Percentiles rank a stretch among this genome's conserved stretches.
phyloP scores from a whole-genome alignment of 345 rosid genomes.

The Populus simonii region DNA sequence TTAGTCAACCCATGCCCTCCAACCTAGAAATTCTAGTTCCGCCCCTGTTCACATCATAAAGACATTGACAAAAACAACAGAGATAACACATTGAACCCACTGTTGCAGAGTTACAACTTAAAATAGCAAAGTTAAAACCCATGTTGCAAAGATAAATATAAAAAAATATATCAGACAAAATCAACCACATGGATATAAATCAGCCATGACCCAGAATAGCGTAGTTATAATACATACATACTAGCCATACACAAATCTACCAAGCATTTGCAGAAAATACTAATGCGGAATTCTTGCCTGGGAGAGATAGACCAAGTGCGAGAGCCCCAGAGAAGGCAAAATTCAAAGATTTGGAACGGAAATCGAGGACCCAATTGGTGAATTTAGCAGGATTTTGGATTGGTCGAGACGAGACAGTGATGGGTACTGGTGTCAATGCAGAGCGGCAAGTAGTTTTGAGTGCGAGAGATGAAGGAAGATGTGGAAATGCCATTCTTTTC shows the following conservation, averaged over 20 bases:
- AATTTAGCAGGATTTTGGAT: constrained; percentile 15
- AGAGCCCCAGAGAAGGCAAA: constrained; percentile 65
- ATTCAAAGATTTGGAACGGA: constrained; percentile 53
- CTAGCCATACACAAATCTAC: background rate
- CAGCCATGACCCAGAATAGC: background rate
- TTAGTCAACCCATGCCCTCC: too few species aligned
- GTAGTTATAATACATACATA: background rate
- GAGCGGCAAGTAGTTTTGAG: constrained; percentile 11
- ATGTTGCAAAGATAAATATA: background rate
- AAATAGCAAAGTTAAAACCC: background rate
- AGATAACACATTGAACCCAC: background rate
- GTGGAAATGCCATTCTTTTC: constrained; percentile 33
- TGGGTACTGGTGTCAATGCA: constrained; percentile 6
- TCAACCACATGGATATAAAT: background rate
- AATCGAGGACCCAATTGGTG: constrained; percentile 36
- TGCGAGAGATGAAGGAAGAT: constrained; percentile 21
- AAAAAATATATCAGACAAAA: background rate
- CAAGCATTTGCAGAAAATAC: background rate
- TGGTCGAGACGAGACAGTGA: constrained; percentile 23
- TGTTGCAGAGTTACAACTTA: background rate
- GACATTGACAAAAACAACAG: too few species aligned
- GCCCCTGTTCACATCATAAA: too few species aligned
- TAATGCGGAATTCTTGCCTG: constrained; percentile 33
- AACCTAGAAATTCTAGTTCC: too few species aligned
- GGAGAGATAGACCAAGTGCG: constrained; percentile 51